These are phyloP conservation scores for Nemophila menziesii DNA, from an alignment of 257 asterid genomes.

Conservation along the genomic window DNA sequence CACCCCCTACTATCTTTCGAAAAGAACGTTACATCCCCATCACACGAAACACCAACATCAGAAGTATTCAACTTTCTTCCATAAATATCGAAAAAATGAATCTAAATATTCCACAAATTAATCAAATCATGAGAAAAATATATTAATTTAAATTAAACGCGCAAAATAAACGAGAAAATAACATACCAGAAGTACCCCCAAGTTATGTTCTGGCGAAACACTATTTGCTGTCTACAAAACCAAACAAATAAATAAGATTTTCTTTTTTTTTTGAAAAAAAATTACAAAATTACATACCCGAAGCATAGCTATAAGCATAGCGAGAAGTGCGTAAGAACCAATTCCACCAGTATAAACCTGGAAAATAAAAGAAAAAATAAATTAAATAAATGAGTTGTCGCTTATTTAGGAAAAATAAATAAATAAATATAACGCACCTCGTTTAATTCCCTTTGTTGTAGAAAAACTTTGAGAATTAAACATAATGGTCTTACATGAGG, in stretches of 20 bases:
- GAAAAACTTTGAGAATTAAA: slow-evolving; percentile 77
- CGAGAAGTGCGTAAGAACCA: slow-evolving; percentile 92
- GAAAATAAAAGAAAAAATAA: slow-evolving; percentile 11
- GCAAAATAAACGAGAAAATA: too few species aligned
- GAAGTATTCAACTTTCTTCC: slow-evolving; percentile 76
- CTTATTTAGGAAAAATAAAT: not conserved
- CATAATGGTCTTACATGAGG: slow-evolving; percentile 85
- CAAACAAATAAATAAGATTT: slow-evolving; percentile 1
- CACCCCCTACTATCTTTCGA: slow-evolving; percentile 62
- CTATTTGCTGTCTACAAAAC: slow-evolving; percentile 1
- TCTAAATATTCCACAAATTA: slow-evolving; percentile 36
- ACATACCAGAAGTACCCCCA: slow-evolving; percentile 80
- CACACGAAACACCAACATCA: slow-evolving; percentile 91
- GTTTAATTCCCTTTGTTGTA: slow-evolving; percentile 92
- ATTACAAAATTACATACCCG: slow-evolving; percentile 37
- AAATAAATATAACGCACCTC: slow-evolving; percentile 44
- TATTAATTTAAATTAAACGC: not conserved
- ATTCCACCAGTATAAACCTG: slow-evolving; percentile 98
- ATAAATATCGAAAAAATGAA: slow-evolving; percentile 73
- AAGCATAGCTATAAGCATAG: slow-evolving; percentile 84
- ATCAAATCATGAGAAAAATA: not conserved
- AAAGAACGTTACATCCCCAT: slow-evolving; percentile 61
- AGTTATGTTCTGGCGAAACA: slow-evolving; percentile 66
- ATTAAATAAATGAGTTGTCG: slow-evolving; percentile 6
- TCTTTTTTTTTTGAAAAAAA: not conserved